These are phyloP conservation scores for Zygosaccharomyces pseudobailii DNA, from an alignment of 1,139 yeast genomes.

Conservation along the genomic window DNA sequence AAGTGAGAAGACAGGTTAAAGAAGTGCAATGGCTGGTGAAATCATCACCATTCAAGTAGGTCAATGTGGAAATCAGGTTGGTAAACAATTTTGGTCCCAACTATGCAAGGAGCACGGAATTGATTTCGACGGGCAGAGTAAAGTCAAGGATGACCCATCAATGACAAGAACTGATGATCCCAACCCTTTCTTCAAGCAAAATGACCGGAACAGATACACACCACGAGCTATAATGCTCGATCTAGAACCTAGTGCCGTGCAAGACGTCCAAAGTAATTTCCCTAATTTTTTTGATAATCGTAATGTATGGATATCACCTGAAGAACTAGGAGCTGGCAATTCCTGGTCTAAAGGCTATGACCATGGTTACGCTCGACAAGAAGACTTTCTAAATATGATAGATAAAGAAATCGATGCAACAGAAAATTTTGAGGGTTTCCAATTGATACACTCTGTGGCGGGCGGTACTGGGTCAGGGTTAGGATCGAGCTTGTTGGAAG, in stretches of 20 bases:
- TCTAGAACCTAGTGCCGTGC: conserved; percentile 85
- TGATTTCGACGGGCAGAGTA: conserved; percentile 58
- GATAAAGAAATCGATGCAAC: conserved; percentile 90
- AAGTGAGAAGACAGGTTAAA: background rate
- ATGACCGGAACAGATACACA: conserved; percentile 72
- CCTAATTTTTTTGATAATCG: conserved; percentile 79
- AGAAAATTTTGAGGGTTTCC: conserved; percentile 86
- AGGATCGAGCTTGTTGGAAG: conserved; percentile 77
- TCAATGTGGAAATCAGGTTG: conserved; percentile 97
- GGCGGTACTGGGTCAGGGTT: conserved; percentile 98
- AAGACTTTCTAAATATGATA: conserved; percentile 70
- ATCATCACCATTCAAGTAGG: conserved; percentile 62
- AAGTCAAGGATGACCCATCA: conserved; percentile 23
- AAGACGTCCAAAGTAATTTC: conserved; percentile 51
- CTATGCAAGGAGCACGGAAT: conserved; percentile 86
- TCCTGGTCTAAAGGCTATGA: conserved; percentile 92
- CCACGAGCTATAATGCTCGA: conserved; percentile 86
- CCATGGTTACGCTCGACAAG: conserved; percentile 66
- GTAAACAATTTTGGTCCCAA: conserved; percentile 90
- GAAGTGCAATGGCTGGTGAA: conserved; percentile 40
- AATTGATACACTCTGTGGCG: conserved; percentile 90
- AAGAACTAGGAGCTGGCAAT: conserved; percentile 91
- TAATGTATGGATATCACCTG: conserved; percentile 70
- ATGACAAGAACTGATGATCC: conserved; percentile 63
- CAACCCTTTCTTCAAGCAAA: conserved; percentile 75